A percentile compares a stretch with the other conserved stretches of the same genome.
Evolutionary conservation across 768 basidiomycete species (phyloP).

Genomic region (Tylopilus felleus): DNA sequence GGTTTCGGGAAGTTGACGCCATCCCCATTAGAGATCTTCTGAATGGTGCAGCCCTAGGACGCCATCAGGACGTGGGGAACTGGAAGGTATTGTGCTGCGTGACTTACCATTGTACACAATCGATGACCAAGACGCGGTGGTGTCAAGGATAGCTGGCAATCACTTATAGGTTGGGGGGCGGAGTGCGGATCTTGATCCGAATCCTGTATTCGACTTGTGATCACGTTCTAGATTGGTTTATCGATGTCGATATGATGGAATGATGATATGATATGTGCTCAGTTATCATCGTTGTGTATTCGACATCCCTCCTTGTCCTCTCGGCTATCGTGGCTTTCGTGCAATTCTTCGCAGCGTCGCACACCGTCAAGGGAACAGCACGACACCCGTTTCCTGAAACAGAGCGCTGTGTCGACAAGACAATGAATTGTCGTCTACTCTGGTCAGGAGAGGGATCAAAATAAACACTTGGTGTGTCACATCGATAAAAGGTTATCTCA

Average conservation of each 20-base stretch:
- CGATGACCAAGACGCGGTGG: constrained; percentile 28
- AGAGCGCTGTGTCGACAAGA: neutral
- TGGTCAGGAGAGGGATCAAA: neutral
- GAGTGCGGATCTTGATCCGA: constrained; percentile 80
- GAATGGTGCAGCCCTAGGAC: constrained; percentile 66
- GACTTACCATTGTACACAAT: constrained; percentile 32
- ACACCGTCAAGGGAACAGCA: neutral
- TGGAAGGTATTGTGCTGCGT: neutral
- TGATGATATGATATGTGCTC: constrained; percentile 16
- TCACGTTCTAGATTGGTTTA: constrained; percentile 24
- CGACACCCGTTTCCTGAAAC: neutral
- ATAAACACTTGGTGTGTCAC: constrained; percentile 4
- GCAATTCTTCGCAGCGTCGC: neutral
- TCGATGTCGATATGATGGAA: constrained; percentile 27
- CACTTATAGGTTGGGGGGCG: constrained; percentile 47
- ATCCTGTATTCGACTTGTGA: constrained; percentile 29
- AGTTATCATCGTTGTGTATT: constrained; percentile 2
- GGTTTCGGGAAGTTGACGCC: constrained; percentile 58
- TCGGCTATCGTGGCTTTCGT: no score
- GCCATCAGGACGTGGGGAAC: neutral
- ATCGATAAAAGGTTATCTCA: constrained; percentile 27
- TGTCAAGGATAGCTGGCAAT: constrained; percentile 22
- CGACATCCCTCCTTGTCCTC: constrained; percentile 4
- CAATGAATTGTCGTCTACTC: neutral
- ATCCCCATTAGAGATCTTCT: constrained; percentile 59